Evolutionary conservation across 31 red algal genomes (phyloP).

Genomic region (Endocladia muricata): DNA sequence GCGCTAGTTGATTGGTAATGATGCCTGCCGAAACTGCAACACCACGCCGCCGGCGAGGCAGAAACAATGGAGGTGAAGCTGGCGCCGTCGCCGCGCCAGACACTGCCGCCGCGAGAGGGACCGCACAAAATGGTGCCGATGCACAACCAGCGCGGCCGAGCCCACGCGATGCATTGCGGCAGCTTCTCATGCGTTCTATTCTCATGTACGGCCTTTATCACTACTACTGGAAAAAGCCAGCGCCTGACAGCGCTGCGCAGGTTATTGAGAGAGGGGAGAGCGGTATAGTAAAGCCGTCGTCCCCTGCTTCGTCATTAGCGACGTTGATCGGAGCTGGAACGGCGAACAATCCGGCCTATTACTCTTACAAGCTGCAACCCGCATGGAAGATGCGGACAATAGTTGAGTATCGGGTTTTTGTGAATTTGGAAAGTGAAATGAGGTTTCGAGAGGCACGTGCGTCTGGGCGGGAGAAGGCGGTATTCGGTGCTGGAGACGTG

Average conservation of each 20-base stretch:
- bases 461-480: not conserved
- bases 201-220: constrained; percentile 58
- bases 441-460: constrained; percentile 1
- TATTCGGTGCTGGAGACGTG: constrained; percentile 19
- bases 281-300: not conserved
- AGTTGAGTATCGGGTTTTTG: constrained; percentile 25
- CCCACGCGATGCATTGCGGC: not conserved
- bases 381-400: constrained; percentile 27
- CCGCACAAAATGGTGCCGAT: not conserved
- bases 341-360: constrained; percentile 16
- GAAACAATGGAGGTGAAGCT: too few species aligned
- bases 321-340: constrained; percentile 13
- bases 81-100: too few species aligned
- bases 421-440: constrained; percentile 6
- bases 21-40: too few species aligned
- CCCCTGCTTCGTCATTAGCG: not conserved
- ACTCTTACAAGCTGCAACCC: constrained; percentile 2
- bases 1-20: too few species aligned
- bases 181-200: constrained; percentile 25
- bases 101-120: too few species aligned
- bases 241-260: not conserved
- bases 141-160: not conserved
- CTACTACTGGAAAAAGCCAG: constrained; percentile 29
- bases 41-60: too few species aligned
- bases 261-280: not conserved